Base-by-base conservation (phyloP, 1,139 yeast genomes). In the Candida neerlandica region DNA sequence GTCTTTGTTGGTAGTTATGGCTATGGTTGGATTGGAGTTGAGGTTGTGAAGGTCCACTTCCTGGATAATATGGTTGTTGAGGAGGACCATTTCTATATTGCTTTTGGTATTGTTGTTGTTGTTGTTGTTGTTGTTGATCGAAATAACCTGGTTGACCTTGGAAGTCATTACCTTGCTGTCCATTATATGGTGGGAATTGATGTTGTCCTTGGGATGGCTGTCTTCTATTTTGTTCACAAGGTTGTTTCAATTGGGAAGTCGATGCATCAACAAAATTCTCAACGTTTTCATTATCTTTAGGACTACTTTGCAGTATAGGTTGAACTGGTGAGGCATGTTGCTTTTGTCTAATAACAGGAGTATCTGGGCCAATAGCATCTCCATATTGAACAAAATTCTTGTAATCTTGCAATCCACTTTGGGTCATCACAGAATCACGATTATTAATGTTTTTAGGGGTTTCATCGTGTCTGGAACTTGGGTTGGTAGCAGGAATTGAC, bases 341-440 rank as follows among this genome's bases (percentile, higher is more conserved):
- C 26, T 42, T 46, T 33, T 29, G 41, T 30, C 15, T 35, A 47
- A 44, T 10, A 33, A 42, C 39, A 21, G 44, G 44, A 33, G 44
- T 42, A 33, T 42, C 37, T 21, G 44, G 44, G 15, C 44, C 44
- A 42, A 42, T 42, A 23, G 26, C 44, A 19, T 73, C 77, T 2
- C 77, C 75, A 54, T 73, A 75, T 12, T 74, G 49, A 1, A 81
- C 81, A 51, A 75, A 73, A 54, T 74, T 78, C 2, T 78, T 63
- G 49, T 77, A 66, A 55, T 78, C 82, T 35, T 71, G 70, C 41
- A 78, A 65, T 52, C 75, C 66, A 43, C 66, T 72, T 30, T 46
- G 51, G 16, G 50, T 48, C 40, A 43, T 45, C 5, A 55, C 52
- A 14, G 64, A 59, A 43, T 58, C 61, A 43, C 63, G 51, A 43